Conservation (phyloP, 345 rosid genomes). For the Brassica nigra region DNA sequence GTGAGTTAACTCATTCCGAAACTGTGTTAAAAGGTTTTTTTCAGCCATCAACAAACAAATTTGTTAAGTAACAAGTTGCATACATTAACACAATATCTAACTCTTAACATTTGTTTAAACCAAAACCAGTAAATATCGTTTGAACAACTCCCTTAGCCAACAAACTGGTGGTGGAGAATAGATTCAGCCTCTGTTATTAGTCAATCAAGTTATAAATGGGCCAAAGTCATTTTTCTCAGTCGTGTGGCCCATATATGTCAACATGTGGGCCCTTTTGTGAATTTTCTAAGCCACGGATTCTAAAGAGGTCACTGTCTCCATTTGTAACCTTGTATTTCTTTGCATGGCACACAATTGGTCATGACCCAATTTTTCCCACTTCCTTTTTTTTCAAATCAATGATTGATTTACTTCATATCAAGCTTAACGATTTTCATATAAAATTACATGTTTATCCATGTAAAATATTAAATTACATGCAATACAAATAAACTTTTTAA, state of each 20-base stretch:
- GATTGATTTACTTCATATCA: background rate
- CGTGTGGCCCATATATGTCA: slow-evolving; percentile 28
- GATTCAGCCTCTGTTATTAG: background rate
- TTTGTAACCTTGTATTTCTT: slow-evolving; percentile 28
- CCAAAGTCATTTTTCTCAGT: background rate
- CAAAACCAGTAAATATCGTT: background rate
- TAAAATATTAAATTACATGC: background rate
- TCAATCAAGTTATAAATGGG: slow-evolving; percentile 14
- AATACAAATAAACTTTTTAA: too few species aligned
- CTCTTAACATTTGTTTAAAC: background rate
- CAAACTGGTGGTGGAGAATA: slow-evolving; percentile 1
- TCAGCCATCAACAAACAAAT: background rate
- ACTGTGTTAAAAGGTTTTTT: background rate
- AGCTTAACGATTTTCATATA: background rate
- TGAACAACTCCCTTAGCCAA: background rate
- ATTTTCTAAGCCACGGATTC: slow-evolving; percentile 34
- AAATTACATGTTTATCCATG: background rate
- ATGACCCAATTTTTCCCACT: slow-evolving; percentile 1
- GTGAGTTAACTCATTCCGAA: background rate
- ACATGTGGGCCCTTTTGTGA: slow-evolving; percentile 24
- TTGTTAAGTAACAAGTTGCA: background rate
- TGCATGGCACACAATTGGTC: slow-evolving; percentile 31
- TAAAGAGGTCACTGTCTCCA: slow-evolving; percentile 2
- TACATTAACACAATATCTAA: background rate
- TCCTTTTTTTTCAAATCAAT: background rate